Evolutionary conservation across 768 basidiomycete species (phyloP).

Genomic region (Suillus subluteus): DNA sequence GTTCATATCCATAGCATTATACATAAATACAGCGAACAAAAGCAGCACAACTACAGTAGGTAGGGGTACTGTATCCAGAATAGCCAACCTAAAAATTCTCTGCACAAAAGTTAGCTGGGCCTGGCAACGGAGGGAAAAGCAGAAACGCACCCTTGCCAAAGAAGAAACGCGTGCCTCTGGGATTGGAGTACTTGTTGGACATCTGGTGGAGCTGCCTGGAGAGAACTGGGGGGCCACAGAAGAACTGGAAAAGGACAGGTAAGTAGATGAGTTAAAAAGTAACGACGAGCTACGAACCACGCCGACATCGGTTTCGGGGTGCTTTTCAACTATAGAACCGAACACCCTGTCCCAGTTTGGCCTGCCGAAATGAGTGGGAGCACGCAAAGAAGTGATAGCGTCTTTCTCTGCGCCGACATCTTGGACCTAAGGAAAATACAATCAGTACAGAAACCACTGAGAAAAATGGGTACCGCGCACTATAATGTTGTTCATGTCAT

Average conservation of each 20-base stretch:
- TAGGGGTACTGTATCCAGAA: background rate
- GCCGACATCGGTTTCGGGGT: conserved; percentile 87
- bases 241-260: conserved; percentile 57
- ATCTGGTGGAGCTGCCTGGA: conserved; percentile 74
- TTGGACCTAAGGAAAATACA: conserved; percentile 52
- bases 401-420: conserved; percentile 95
- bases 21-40: background rate
- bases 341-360: conserved; percentile 87
- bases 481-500: conserved; percentile 93
- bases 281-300: conserved; percentile 51
- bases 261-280: background rate
- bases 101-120: conserved; percentile 8
- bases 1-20: background rate
- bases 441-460: conserved; percentile 7
- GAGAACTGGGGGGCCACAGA: conserved; percentile 81
- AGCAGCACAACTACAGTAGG: background rate
- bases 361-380: conserved; percentile 91
- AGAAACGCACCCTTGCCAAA: conserved; percentile 77
- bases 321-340: conserved; percentile 74
- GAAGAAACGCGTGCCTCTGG: conserved; percentile 83
- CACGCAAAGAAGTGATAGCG: conserved; percentile 84
- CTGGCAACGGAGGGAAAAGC: background rate
- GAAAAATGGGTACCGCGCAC: conserved; percentile 40
- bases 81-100: conserved; percentile 24
- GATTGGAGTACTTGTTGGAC: conserved; percentile 84